Percentiles rank a stretch among this genome's conserved stretches.
Evolutionary conservation across 2,329 filamentous ascomycete species (phyloP).

Genomic region (Orbilia quercus): DNA sequence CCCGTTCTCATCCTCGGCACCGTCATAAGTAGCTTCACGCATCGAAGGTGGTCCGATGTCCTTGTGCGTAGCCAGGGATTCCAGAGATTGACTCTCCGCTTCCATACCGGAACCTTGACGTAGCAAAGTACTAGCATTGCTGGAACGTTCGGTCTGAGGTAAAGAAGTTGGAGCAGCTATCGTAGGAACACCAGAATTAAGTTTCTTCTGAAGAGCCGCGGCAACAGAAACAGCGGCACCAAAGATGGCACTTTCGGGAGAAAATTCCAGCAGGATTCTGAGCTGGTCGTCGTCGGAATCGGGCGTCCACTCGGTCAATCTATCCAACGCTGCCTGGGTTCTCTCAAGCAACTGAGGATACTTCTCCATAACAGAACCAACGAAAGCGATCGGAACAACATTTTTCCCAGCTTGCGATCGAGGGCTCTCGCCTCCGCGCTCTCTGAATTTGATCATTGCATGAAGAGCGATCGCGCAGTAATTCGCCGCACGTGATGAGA

Average conservation of each 20-base stretch:
- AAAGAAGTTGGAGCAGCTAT: slow-evolving; percentile 21
- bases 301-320: slow-evolving; percentile 26
- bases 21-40: slow-evolving; percentile 15
- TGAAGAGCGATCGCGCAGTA: slow-evolving; percentile 54
- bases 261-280: slow-evolving; percentile 43
- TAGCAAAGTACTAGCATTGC: slow-evolving; percentile 48
- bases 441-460: slow-evolving; percentile 44
- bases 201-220: slow-evolving; percentile 28
- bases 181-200: slow-evolving; percentile 4
- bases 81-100: slow-evolving; percentile 25
- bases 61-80: slow-evolving; percentile 15
- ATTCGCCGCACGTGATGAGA: slow-evolving; percentile 43
- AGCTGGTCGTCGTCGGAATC: neutral
- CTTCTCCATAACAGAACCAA: slow-evolving; percentile 50
- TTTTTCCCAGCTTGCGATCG: slow-evolving; percentile 15
- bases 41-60: neutral
- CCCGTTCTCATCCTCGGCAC: neutral
- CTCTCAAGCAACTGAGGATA: slow-evolving; percentile 38
- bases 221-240: slow-evolving; percentile 50
- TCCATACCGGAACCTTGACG: slow-evolving; percentile 16
- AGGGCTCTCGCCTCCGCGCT: slow-evolving; percentile 10
- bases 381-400: slow-evolving; percentile 45
- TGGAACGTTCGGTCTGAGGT: slow-evolving; percentile 42
- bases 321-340: slow-evolving; percentile 34
- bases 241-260: slow-evolving; percentile 48